Evolutionary conservation across 2,329 filamentous ascomycete species (phyloP).

Genomic region (Talaromyces pinophilus): DNA sequence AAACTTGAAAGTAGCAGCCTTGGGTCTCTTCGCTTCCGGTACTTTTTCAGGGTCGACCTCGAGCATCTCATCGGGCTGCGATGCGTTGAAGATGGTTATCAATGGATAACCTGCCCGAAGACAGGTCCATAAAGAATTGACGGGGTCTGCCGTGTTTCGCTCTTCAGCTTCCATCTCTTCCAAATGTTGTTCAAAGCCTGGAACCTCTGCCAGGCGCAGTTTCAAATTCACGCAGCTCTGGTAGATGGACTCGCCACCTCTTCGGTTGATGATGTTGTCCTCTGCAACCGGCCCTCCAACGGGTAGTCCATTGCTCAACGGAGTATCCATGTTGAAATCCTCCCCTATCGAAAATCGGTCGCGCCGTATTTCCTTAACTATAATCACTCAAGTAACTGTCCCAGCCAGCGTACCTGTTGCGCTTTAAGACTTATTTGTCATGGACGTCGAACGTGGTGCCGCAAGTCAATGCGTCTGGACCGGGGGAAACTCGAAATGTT

Average conservation of each 20-base stretch:
- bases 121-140: conserved; percentile 86
- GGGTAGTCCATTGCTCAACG: conserved; percentile 38
- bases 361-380: conserved; percentile 16
- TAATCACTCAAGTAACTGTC: conserved; percentile 21
- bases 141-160: conserved; percentile 69
- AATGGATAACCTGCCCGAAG: conserved; percentile 82
- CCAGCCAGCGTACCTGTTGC: conserved; percentile 25
- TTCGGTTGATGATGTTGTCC: conserved; percentile 95
- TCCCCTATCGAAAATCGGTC: not conserved
- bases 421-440: conserved; percentile 13
- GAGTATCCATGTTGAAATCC: conserved; percentile 37
- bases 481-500: not conserved
- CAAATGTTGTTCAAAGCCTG: conserved; percentile 75
- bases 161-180: conserved; percentile 70
- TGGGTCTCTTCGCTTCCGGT: conserved; percentile 73
- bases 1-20: conserved; percentile 89
- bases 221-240: conserved; percentile 89
- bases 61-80: conserved; percentile 69
- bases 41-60: conserved; percentile 65
- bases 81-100: conserved; percentile 82
- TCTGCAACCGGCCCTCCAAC: conserved; percentile 63
- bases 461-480: conserved; percentile 19
- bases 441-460: conserved; percentile 17
- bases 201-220: conserved; percentile 77
- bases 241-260: conserved; percentile 92